Evolutionary conservation across 257 asterid species (phyloP), one percentile per base, ranked within the genome.

Genomic region (Salvia hispanica): DNA sequence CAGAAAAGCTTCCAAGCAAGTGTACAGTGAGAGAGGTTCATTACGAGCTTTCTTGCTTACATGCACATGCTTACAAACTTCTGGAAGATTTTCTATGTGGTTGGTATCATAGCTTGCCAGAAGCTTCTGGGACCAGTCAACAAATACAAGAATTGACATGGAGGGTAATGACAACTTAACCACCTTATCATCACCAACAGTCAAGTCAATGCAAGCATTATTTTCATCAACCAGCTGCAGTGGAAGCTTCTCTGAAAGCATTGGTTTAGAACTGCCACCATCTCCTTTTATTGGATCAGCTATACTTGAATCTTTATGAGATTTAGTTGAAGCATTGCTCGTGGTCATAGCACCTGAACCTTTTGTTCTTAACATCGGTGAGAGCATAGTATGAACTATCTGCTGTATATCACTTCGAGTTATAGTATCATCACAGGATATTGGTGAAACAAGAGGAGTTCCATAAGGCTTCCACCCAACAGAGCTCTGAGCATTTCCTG

Each of bases 81-180:
- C 99, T 6, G 95, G 91, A 74, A 94, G 80, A 75, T 79, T 91
- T 72, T 91, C 99, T 64, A 94, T 80, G 81, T 79, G 83, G 66
- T 78, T 85, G 73, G 96, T 85, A 71, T 91, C 97, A 9, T 94
- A 91, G 77, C 80, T 88, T 72, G 81, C 88, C 82, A 94, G 73
- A 74, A 94, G 97, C 88, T 91, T 87, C 80, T 84, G 95, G 14
- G 99, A 91, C 99, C 99, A 94, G 81, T 94, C 97, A 77, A 87
- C 87, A 79, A 94, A 94, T 64, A 94, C 95, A 21, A 94, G 95
- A 73, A 94, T 82, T 5, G 99, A 86, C 80, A 86, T 85, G 60
- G 99, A 94, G 18, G 99, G 91, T 2, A 91, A 88, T 15, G 96
- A 87, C 69, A 91, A 75, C 77, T 88, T 91, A 40, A 94, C 93